Evolutionary conservation across 2,329 filamentous ascomycete genomes (phyloP).

Genomic region (Fulvia fulva): DNA sequence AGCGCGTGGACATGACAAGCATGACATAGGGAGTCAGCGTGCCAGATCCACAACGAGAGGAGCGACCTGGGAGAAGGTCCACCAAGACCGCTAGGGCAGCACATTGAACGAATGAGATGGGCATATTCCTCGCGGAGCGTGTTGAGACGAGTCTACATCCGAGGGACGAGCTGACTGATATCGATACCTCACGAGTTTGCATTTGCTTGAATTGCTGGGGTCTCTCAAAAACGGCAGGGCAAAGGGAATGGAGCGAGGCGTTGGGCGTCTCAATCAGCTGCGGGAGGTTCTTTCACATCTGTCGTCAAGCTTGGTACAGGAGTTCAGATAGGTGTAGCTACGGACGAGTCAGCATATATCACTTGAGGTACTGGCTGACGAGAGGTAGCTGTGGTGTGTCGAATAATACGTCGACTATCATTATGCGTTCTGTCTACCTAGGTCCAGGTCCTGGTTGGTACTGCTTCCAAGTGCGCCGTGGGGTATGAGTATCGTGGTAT

Average conservation of each 20-base stretch:
- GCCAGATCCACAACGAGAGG: background rate
- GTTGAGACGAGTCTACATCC: background rate
- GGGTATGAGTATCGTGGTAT: background rate
- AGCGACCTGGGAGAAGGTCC: background rate
- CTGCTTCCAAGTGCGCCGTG: background rate
- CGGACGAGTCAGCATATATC: background rate
- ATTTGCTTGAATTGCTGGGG: background rate
- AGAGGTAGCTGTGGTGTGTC: background rate
- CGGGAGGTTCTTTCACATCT: background rate
- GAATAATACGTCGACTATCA: background rate
- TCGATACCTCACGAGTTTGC: background rate
- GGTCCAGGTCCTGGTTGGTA: background rate
- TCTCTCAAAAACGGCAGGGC: background rate
- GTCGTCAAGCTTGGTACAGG: background rate
- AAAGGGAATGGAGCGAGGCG: background rate
- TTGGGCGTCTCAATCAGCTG: background rate
- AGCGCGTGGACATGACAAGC: conserved; percentile 33
- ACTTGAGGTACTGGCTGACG: background rate
- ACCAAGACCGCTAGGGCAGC: background rate
- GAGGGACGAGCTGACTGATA: background rate
- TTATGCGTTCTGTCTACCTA: background rate
- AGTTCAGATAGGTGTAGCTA: background rate
- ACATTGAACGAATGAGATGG: background rate
- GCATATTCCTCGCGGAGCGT: background rate
- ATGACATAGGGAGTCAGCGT: conserved; percentile 18